Conservation (phyloP, 1,284 basidiomycete species). For the Ganoderma lingzhi region DNA sequence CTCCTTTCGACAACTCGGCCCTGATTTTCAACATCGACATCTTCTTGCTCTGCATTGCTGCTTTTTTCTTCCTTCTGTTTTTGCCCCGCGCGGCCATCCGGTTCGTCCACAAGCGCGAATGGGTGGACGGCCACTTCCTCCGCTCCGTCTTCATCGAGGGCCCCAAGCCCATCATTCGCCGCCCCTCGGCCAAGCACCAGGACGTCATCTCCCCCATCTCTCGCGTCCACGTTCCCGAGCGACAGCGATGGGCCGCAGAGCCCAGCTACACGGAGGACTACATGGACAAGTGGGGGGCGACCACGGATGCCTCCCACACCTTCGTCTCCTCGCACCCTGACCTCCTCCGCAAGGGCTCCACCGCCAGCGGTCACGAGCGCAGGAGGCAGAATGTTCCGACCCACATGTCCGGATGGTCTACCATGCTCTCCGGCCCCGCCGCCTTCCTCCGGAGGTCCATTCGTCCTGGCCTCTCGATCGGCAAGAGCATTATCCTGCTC, state of each 20-base stretch:
- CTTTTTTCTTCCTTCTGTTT: constrained; percentile 41
- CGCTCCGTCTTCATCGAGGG: constrained; percentile 32
- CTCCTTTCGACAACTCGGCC: constrained; percentile 32
- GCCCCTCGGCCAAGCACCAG: constrained; percentile 21
- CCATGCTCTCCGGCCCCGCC: constrained; percentile 39
- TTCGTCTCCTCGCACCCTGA: constrained; percentile 34
- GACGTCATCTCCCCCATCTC: constrained; percentile 24
- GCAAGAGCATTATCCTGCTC: constrained; percentile 56
- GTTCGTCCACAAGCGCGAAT: constrained; percentile 43
- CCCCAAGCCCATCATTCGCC: constrained; percentile 13
- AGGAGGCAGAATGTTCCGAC: constrained; percentile 35
- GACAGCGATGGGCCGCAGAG: neutral
- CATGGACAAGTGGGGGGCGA: constrained; percentile 18
- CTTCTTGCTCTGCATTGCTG: constrained; percentile 40
- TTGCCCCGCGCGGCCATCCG: constrained; percentile 44
- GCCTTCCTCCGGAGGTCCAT: constrained; percentile 42
- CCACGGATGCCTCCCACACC: constrained; percentile 34
- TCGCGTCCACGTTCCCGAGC: constrained; percentile 16
- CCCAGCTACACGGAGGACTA: constrained; percentile 11
- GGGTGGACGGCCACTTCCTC: constrained; percentile 43
- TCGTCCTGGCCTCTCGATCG: constrained; percentile 56
- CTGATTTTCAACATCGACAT: constrained; percentile 44
- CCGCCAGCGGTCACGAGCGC: constrained; percentile 28
- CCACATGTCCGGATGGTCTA: constrained; percentile 45
- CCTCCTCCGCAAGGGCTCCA: constrained; percentile 32